These are phyloP conservation scores for Backusella liffmaniae DNA, from an alignment of 192 early-diverging fungal genomes.

Conservation along the genomic window DNA sequence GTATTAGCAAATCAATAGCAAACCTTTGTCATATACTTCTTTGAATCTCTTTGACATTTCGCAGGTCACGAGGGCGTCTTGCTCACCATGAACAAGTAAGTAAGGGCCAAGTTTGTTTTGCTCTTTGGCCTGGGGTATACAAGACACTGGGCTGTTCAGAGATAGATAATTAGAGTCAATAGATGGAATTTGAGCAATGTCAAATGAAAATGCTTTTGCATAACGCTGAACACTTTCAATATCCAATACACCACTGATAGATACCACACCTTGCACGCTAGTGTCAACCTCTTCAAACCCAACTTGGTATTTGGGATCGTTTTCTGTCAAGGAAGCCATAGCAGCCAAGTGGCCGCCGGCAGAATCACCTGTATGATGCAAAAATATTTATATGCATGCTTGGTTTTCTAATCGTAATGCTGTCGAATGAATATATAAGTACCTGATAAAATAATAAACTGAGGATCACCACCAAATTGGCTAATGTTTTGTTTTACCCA, in stretches of 20 bases:
- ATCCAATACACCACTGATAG: slow-evolving; percentile 26
- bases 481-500: slow-evolving; percentile 64
- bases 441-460: slow-evolving; percentile 61
- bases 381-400: neutral
- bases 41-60: slow-evolving; percentile 11
- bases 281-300: slow-evolving; percentile 36
- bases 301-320: slow-evolving; percentile 28
- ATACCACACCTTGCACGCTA: slow-evolving; percentile 23
- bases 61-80: slow-evolving; percentile 2
- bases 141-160: neutral
- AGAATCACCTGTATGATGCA: slow-evolving; percentile 22
- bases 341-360: slow-evolving; percentile 29
- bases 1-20: neutral
- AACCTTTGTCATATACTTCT: slow-evolving; percentile 8
- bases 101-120: slow-evolving; percentile 14
- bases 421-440: neutral
- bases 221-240: neutral
- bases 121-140: neutral
- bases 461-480: slow-evolving; percentile 65
- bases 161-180: slow-evolving; percentile 8
- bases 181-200: neutral
- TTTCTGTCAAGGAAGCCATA: slow-evolving; percentile 30
- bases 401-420: too few relatives aligned
- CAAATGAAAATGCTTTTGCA: slow-evolving; percentile 18
- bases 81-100: slow-evolving; percentile 1